Evolutionary conservation across 2,329 filamentous ascomycete species (phyloP).

Genomic region (Magnaporthales sp.): DNA sequence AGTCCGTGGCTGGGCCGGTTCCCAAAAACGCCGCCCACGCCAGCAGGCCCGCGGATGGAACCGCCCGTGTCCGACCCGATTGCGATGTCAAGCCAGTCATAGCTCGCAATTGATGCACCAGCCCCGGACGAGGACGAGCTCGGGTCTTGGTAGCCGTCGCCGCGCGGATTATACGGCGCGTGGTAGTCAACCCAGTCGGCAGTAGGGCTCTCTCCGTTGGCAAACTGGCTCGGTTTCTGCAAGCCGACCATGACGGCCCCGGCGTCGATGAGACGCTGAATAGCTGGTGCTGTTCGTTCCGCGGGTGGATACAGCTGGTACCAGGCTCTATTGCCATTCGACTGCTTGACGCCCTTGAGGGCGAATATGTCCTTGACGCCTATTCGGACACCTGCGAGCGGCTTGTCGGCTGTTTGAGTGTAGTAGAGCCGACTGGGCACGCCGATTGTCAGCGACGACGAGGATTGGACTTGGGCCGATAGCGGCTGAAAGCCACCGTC

Average conservation of each 20-base stretch:
- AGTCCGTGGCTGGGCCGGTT: constrained; percentile 33
- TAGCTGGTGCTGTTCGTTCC: constrained; percentile 36
- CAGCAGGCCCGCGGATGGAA: constrained; percentile 7
- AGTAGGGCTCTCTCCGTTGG: constrained; percentile 33
- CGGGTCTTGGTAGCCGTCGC: constrained; percentile 37
- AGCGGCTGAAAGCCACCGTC: constrained; percentile 22
- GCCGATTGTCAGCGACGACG: constrained; percentile 23
- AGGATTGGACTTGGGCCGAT: constrained; percentile 20
- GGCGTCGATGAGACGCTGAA: constrained; percentile 50
- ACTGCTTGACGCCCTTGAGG: constrained; percentile 38
- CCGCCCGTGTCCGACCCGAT: constrained; percentile 29
- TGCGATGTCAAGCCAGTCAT: constrained; percentile 35
- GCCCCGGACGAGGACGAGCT: constrained; percentile 35
- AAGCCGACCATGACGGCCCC: constrained; percentile 44
- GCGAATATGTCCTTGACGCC: constrained; percentile 55
- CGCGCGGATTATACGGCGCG: constrained; percentile 34
- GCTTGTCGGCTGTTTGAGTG: constrained; percentile 40
- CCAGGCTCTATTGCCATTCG: constrained; percentile 50
- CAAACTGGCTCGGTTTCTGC: constrained; percentile 38
- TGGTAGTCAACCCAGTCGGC: constrained; percentile 37
- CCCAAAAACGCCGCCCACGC: constrained; percentile 31
- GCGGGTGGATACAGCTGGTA: constrained; percentile 42
- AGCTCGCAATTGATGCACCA: constrained; percentile 28
- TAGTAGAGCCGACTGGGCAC: constrained; percentile 55
- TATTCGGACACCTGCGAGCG: constrained; percentile 50